These are phyloP conservation scores for Bondarzewia mesenterica DNA, from an alignment of 1,284 basidiomycete genomes.

Conservation along the genomic window DNA sequence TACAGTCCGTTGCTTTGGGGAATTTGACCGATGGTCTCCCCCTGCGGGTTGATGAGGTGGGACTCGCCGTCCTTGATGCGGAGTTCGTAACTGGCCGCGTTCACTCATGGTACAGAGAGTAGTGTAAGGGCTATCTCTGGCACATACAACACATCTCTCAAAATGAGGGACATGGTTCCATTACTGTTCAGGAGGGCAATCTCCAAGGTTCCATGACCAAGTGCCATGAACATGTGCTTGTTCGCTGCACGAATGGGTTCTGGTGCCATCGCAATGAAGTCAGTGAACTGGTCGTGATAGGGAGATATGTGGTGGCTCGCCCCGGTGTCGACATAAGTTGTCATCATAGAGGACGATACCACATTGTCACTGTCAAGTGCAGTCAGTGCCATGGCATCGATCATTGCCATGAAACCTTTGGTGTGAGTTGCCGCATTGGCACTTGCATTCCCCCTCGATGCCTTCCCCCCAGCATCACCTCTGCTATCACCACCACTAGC, in stretches of 20 bases:
- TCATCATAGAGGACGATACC: background rate
- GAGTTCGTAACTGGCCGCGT: slow-evolving; percentile 17
- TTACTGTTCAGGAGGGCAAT: background rate
- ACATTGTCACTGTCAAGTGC: background rate
- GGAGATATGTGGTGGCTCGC: slow-evolving; percentile 1
- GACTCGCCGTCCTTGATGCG: slow-evolving; percentile 16
- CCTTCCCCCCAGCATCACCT: background rate
- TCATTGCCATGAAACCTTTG: background rate
- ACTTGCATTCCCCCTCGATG: background rate
- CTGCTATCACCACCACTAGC: background rate
- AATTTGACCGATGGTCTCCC: slow-evolving; percentile 16
- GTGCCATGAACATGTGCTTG: background rate
- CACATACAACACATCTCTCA: slow-evolving; percentile 21
- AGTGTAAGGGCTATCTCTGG: slow-evolving; percentile 27
- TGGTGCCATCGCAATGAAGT: background rate
- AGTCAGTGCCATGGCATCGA: background rate
- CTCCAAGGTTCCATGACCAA: background rate
- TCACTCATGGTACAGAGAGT: slow-evolving; percentile 21
- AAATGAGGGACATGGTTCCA: background rate
- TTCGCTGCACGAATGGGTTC: background rate
- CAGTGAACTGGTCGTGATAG: background rate
- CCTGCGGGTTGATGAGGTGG: slow-evolving; percentile 14
- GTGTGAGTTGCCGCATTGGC: background rate
- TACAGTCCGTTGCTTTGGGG: slow-evolving; percentile 22
- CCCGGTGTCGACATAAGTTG: background rate